phyloP scores from a whole-genome alignment of 345 rosid species.

The Lumnitzera littorea region DNA sequence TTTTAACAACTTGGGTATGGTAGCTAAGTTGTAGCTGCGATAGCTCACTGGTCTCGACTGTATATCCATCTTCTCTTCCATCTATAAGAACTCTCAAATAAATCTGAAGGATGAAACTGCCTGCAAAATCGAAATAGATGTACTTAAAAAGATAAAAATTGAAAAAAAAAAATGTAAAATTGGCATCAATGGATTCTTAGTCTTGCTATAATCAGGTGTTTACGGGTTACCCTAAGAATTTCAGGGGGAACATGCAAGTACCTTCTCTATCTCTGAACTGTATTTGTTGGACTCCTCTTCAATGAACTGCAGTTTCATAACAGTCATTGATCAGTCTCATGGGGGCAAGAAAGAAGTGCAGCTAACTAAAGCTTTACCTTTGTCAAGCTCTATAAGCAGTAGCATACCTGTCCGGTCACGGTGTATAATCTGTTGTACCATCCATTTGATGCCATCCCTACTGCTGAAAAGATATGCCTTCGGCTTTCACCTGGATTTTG shows the following conservation, averaged over 20 bases:
- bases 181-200: no score
- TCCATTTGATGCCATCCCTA: constrained; percentile 85
- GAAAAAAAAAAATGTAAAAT: not conserved
- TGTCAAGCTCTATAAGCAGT: not conserved
- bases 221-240: not conserved
- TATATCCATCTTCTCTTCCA: not conserved
- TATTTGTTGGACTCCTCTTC: constrained; percentile 59
- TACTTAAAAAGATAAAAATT: not conserved
- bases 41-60: not conserved
- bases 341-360: not conserved
- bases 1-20: not conserved
- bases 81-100: constrained; percentile 26
- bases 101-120: constrained; percentile 69
- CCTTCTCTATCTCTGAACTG: constrained; percentile 67
- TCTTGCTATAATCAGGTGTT: no score
- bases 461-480: constrained; percentile 61
- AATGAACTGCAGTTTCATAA: constrained; percentile 34
- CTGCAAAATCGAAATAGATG: constrained; percentile 28
- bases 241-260: constrained; percentile 4
- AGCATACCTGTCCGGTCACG: constrained; percentile 72
- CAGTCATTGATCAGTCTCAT: not conserved
- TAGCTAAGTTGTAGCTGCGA: no score
- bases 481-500: constrained; percentile 82
- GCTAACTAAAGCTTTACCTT: not conserved
- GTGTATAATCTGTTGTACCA: constrained; percentile 93